Percentiles rank a stretch among this genome's conserved stretches.
These are phyloP conservation scores for Umbelopsis sp. DNA, from an alignment of 371 early-diverging fungal genomes.

Conservation along the genomic window DNA sequence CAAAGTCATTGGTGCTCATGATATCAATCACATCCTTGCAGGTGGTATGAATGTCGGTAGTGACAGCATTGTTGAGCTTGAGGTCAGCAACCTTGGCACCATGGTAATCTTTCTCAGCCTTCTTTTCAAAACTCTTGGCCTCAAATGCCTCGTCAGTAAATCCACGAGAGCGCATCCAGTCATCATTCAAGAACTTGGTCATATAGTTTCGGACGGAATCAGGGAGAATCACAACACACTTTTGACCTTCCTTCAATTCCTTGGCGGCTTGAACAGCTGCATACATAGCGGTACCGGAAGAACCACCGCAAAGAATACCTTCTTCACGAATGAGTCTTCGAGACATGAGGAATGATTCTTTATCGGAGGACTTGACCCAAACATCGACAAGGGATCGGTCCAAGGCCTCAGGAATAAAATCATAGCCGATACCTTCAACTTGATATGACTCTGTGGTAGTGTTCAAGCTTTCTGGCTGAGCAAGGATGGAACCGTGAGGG, in stretches of 20 bases:
- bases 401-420: constrained; percentile 93
- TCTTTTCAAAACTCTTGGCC: constrained; percentile 53
- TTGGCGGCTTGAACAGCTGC: constrained; percentile 85
- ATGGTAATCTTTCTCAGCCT: constrained; percentile 76
- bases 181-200: constrained; percentile 95
- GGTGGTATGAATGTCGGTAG: constrained; percentile 66
- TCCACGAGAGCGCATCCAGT: constrained; percentile 88
- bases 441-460: constrained; percentile 58
- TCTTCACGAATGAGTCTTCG: constrained; percentile 95
- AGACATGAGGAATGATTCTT: constrained; percentile 92
- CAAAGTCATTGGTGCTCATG: constrained; percentile 89
- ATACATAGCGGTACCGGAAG: constrained; percentile 89
- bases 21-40: constrained; percentile 82
- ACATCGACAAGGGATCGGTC: constrained; percentile 83
- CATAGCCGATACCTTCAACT: constrained; percentile 98
- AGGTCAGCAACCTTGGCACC: constrained; percentile 86
- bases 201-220: constrained; percentile 98
- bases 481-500: constrained; percentile 93
- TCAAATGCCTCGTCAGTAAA: constrained; percentile 67
- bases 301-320: constrained; percentile 93
- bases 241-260: constrained; percentile 81
- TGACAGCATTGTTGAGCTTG: constrained; percentile 80
- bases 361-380: constrained; percentile 95
- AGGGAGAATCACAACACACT: constrained; percentile 91
- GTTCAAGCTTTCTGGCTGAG: constrained; percentile 86